phyloP scores from a whole-genome alignment of 331 rosid species.

The Spiraea crenata region DNA sequence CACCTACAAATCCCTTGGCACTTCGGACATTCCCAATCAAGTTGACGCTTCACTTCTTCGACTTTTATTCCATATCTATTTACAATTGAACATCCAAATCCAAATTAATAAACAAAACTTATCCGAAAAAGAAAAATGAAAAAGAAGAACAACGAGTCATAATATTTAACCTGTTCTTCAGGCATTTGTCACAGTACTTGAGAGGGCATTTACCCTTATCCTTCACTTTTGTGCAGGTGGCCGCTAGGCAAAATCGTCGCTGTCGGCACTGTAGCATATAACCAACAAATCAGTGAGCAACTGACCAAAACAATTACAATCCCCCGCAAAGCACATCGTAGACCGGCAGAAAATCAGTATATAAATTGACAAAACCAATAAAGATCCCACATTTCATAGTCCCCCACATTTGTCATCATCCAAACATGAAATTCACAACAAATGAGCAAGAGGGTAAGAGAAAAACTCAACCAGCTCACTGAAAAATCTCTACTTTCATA shows the following conservation, averaged over 20 bases:
- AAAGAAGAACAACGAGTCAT: neutral
- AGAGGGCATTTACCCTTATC: slow-evolving; percentile 46
- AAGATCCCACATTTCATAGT: neutral
- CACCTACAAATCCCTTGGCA: slow-evolving; percentile 80
- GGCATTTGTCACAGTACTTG: slow-evolving; percentile 62
- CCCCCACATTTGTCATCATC: neutral
- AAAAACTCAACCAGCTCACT: neutral
- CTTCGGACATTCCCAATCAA: slow-evolving; percentile 72
- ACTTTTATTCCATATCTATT: slow-evolving; percentile 75
- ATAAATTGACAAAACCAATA: neutral
- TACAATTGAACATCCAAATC: neutral
- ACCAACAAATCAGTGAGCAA: slow-evolving; percentile 12
- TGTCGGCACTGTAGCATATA: slow-evolving; percentile 64
- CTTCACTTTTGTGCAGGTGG: slow-evolving; percentile 47
- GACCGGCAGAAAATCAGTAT: no score
- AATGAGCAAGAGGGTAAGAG: neutral
- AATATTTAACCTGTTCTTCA: slow-evolving; percentile 59
- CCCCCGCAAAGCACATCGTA: no score
- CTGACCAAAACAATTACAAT: no score
- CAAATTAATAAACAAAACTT: slow-evolving; percentile 6
- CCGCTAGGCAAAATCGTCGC: slow-evolving; percentile 50
- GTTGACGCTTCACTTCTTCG: slow-evolving; percentile 37
- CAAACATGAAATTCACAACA: neutral
- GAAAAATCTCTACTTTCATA: neutral
- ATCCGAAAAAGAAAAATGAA: neutral